Percentiles rank a stretch among this genome's conserved stretches.
Evolutionary conservation across 495 filamentous ascomycete genomes (phyloP).

Genomic region (Copromyces sp.): DNA sequence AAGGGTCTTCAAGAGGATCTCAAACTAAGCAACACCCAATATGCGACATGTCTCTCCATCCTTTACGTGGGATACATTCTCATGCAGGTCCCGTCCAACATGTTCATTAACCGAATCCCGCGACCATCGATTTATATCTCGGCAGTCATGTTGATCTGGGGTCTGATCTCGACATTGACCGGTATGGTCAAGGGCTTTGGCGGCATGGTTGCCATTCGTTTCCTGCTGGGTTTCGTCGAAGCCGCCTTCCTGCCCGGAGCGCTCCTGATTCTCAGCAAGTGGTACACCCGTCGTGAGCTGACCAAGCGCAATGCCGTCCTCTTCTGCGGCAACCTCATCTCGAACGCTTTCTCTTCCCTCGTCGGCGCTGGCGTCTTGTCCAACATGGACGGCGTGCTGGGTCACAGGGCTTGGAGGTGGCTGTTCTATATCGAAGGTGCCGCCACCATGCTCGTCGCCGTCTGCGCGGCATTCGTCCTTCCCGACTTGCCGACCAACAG

Average conservation of each 20-base stretch:
- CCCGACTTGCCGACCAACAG: conserved; percentile 68
- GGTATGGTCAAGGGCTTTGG: conserved; percentile 48
- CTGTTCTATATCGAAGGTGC: conserved; percentile 56
- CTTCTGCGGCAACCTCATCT: conserved; percentile 50
- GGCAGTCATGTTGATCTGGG: conserved; percentile 54
- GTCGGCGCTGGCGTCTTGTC: conserved; percentile 47
- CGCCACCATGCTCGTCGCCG: conserved; percentile 34
- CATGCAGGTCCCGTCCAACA: conserved; percentile 38
- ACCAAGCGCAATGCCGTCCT: conserved; percentile 46
- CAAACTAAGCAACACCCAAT: conserved; percentile 28
- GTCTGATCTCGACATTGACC: conserved; percentile 53
- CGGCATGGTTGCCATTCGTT: conserved; percentile 52
- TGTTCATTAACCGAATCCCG: conserved; percentile 30
- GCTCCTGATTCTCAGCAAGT: conserved; percentile 42
- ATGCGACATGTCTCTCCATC: conserved; percentile 31
- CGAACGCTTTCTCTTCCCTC: conserved; percentile 51
- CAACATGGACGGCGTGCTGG: conserved; percentile 38
- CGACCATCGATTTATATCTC: conserved; percentile 37
- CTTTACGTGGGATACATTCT: conserved; percentile 45
- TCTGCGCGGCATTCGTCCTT: conserved; percentile 47
- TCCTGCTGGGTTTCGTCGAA: conserved; percentile 56
- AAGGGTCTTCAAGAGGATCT: conserved; percentile 37
- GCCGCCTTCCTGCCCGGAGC: conserved; percentile 36
- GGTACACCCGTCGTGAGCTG: conserved; percentile 47
- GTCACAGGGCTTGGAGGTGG: conserved; percentile 48